Evolutionary conservation across 305 asterid genomes (phyloP), one percentile per base, ranked within the genome.

Genomic region (Solanum hybrid): DNA sequence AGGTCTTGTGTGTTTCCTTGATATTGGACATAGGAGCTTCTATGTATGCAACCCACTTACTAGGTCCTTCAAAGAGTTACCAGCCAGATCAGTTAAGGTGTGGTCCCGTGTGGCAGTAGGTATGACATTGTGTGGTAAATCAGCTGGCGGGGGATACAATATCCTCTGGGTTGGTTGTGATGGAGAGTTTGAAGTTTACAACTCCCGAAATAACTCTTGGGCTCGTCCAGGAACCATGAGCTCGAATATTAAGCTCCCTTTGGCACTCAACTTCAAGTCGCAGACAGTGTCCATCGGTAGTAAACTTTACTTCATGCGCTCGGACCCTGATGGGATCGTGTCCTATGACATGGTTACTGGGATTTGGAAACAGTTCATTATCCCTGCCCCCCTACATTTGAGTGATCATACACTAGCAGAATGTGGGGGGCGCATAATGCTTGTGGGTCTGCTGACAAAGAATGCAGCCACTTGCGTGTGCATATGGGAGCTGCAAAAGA

Each of bases 401-500:
- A 95, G 97, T 39, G 99, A 97, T 79, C 95, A 93, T 22, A 92
- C 98, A 13, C 92, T 97, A 86, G 99, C 99, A 1, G 98, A 96
- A 87, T 92, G 96, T 32, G 95, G 93, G 89, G 99, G 99, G 51
- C 93, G 96, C 94, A 94, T 97, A 68, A 93, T 97, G 98, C 98
- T 97, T 1, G 98, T 95, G 91, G 99, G 99, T 90, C 93, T 97
- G 94, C 94, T 97, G 90, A 97, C 94, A 0, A 97, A 96, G 94
- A 97, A 97, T 70, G 99, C 99, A 1, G 99, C 99, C 85, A 95
- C 99, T 1, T 97, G 99, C 10, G 95, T 97, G 70, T 97, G 98
- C 95, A 93, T 97, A 70, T 97, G 99, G 99, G 99, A 97, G 97
- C 95, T 97, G 93, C 98, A 97, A 92, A 97, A 94, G 96, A 97